Conservation (phyloP, 148 eudicot genomes). For the Euryodendron excelsum region DNA sequence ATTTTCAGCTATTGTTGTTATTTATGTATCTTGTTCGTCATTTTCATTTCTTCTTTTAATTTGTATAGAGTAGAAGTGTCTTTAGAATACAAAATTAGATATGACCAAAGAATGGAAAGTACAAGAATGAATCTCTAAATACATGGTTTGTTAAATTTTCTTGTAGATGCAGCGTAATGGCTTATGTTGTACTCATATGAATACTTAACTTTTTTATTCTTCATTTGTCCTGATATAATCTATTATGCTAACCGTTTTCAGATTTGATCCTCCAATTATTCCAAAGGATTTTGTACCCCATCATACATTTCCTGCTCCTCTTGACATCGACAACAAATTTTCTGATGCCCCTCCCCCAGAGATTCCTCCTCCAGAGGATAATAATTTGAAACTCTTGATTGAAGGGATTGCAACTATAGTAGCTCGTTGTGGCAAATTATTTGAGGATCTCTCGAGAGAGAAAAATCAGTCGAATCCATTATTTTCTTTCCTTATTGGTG, state of each 20-base stretch:
- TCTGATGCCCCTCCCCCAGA: conserved; percentile 58
- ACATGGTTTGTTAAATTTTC: background rate
- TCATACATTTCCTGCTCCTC: conserved; percentile 61
- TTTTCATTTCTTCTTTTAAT: too few species aligned
- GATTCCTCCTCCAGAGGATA: conserved; percentile 76
- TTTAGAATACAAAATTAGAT: background rate
- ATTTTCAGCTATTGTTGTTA: background rate
- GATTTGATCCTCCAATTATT: conserved; percentile 79
- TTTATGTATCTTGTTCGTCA: too few species aligned
- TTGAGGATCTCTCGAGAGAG: conserved; percentile 89
- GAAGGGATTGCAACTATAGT: conserved; percentile 92
- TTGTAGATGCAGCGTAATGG: too few species aligned
- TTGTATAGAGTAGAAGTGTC: conserved; percentile 45
- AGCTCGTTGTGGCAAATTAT: conserved; percentile 85
- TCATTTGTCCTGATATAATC: background rate
- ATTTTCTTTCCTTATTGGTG: conserved; percentile 82
- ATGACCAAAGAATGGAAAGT: background rate
- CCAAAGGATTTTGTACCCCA: conserved; percentile 72
- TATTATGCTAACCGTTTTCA: conserved; percentile 30
- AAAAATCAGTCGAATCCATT: conserved; percentile 76
- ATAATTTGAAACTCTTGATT: conserved; percentile 65
- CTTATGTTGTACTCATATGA: too few species aligned
- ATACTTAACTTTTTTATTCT: background rate
- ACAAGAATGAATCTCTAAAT: conserved; percentile 8
- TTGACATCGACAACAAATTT: conserved; percentile 31